Evolutionary conservation across 495 filamentous ascomycete genomes (phyloP).

Genomic region (Rostrohypoxylon terebratum): DNA sequence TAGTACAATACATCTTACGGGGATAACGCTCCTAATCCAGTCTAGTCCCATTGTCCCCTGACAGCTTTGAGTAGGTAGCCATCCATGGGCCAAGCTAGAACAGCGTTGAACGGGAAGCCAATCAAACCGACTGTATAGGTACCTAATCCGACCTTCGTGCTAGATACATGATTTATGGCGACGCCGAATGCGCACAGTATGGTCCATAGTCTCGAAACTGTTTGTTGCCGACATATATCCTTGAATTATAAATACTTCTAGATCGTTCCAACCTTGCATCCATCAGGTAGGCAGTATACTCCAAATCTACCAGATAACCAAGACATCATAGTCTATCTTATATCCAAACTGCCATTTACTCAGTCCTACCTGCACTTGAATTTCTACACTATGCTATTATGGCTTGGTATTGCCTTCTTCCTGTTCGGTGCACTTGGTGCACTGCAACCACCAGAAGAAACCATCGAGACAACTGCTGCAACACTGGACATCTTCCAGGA

Average conservation of each 20-base stretch:
- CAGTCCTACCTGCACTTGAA: conserved; percentile 28
- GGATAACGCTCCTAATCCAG: too few species aligned
- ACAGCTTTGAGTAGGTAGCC: too few species aligned
- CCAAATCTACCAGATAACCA: conserved; percentile 25
- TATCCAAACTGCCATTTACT: conserved; percentile 28
- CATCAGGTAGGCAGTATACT: conserved; percentile 21
- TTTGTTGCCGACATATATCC: conserved; percentile 26
- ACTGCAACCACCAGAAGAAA: conserved; percentile 26
- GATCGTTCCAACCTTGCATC: conserved; percentile 24
- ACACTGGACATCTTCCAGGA: conserved; percentile 17
- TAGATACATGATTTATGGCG: conserved; percentile 18
- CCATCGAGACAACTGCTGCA: conserved; percentile 25
- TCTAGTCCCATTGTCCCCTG: too few species aligned
- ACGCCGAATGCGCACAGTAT: conserved; percentile 25
- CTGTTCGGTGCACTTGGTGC: conserved; percentile 24
- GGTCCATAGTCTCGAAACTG: conserved; percentile 28
- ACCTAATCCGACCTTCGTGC: conserved; percentile 1
- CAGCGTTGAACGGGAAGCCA: conserved; percentile 53
- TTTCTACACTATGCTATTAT: conserved; percentile 27
- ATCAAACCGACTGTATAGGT: conserved; percentile 24
- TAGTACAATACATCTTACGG: too few species aligned
- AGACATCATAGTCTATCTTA: conserved; percentile 30
- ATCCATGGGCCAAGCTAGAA: conserved; percentile 72
- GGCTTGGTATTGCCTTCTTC: conserved; percentile 18
- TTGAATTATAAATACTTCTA: conserved; percentile 28